Conservation (phyloP, 1,139 yeast species). For the Hyphopichia burtonii region DNA sequence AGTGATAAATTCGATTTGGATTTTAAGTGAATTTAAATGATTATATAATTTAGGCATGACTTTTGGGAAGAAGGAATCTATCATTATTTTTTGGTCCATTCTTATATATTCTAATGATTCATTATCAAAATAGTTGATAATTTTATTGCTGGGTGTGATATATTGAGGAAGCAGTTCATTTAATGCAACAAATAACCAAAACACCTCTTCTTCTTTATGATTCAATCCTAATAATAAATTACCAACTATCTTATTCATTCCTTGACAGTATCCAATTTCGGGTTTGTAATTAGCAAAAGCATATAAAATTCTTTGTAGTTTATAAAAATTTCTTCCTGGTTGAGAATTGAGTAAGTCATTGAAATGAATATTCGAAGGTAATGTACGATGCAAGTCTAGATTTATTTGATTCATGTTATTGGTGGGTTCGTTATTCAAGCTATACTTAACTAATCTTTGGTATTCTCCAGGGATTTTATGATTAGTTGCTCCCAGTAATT, state of each 20-base stretch:
- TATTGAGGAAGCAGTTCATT: constrained; percentile 52
- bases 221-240: constrained; percentile 41
- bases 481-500: constrained; percentile 51
- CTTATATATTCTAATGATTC: constrained; percentile 42
- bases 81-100: constrained; percentile 35
- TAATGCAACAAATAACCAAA: constrained; percentile 54
- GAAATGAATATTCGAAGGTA: constrained; percentile 57
- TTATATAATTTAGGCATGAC: constrained; percentile 37
- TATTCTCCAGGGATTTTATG: constrained; percentile 52
- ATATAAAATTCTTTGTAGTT: constrained; percentile 47
- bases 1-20: constrained; percentile 53
- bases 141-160: background rate
- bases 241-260: constrained; percentile 63
- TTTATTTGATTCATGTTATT: constrained; percentile 50
- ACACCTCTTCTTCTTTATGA: constrained; percentile 50
- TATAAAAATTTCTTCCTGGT: constrained; percentile 54
- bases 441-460: constrained; percentile 22
- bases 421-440: constrained; percentile 10
- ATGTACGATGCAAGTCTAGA: constrained; percentile 54
- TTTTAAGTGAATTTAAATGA: constrained; percentile 35
- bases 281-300: constrained; percentile 55
- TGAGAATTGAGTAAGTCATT: constrained; percentile 34
- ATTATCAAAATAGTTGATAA: constrained; percentile 28
- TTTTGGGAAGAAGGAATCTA: constrained; percentile 18
- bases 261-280: constrained; percentile 59